These are phyloP conservation scores for Suillus variegatus DNA, from an alignment of 768 basidiomycete genomes.

Conservation along the genomic window DNA sequence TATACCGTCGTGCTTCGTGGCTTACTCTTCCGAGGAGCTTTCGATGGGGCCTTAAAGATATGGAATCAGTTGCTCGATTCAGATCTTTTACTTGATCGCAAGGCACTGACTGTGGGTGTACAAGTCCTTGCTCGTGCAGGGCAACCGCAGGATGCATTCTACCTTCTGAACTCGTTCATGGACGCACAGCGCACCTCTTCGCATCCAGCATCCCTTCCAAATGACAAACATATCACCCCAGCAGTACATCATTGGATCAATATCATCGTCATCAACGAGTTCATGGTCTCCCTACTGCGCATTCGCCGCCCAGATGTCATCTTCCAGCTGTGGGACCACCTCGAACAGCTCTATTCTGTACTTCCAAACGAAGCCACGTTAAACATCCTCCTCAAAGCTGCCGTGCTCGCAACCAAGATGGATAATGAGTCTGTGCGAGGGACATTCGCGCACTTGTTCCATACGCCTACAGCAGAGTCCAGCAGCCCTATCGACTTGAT, in stretches of 20 bases:
- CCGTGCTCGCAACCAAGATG: slow-evolving; percentile 51
- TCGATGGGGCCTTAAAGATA: slow-evolving; percentile 39
- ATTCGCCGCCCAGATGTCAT: slow-evolving; percentile 61
- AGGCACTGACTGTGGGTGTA: slow-evolving; percentile 51
- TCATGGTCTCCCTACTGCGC: slow-evolving; percentile 50
- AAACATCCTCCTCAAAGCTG: slow-evolving; percentile 59
- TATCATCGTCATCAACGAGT: slow-evolving; percentile 39
- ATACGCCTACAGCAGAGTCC: slow-evolving; percentile 15
- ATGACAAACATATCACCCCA: not conserved
- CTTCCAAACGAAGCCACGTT: slow-evolving; percentile 58
- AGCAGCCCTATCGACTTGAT: slow-evolving; percentile 29
- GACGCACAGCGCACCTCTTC: slow-evolving; percentile 22
- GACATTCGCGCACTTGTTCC: slow-evolving; percentile 44
- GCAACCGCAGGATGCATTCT: slow-evolving; percentile 49
- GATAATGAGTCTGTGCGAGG: slow-evolving; percentile 55
- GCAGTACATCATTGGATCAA: slow-evolving; percentile 16
- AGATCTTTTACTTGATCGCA: slow-evolving; percentile 42
- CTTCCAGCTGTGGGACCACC: slow-evolving; percentile 69
- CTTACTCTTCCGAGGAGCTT: slow-evolving; percentile 45
- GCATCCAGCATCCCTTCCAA: slow-evolving; percentile 11
- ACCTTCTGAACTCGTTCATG: slow-evolving; percentile 45
- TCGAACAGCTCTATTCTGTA: slow-evolving; percentile 58
- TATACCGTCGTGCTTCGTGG: slow-evolving; percentile 59
- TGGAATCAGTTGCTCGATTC: slow-evolving; percentile 45
- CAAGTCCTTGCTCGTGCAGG: slow-evolving; percentile 47